Evolutionary conservation across 495 filamentous ascomycete genomes (phyloP), one percentile per base, ranked within the genome.

Genomic region (Cladorrhinum samala): DNA sequence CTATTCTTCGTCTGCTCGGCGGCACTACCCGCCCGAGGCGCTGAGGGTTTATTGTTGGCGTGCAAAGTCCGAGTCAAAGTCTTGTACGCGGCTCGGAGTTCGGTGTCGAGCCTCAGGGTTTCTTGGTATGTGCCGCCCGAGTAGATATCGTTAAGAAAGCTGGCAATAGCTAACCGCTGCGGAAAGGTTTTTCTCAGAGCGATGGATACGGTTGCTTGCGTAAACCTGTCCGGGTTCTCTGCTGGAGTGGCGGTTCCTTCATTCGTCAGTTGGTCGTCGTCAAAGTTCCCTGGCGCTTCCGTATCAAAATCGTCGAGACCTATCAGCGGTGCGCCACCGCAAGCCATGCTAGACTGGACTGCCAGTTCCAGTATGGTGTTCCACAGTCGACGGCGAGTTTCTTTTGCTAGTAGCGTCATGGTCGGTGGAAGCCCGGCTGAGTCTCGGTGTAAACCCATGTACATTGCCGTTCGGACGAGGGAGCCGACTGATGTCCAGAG

Each of bases 341-440:
- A 68, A 50, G 74, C 74, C 30, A 83, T 49, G 18, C 78, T 75
- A 1, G 77, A 63, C 48, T 82, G 75, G 3, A 83, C 56, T 3
- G 72, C 66, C 11, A 83, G 52, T 58, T 84, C 81, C 2, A 85
- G 55, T 18, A 83, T 79, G 1, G 81, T 82, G n/a, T 74, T 77
- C 82, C 82, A 85, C 13, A 85, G 64, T 19, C 81, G 73, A 27
- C 79, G 68, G n/a, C 79, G 75, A 71, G 84, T 80, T 58, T 85
- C 82, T 37, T 75, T 71, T 24, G 69, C 72, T 44, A 80, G 73
- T 14, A 64, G 25, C 1, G 50, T 56, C 21, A 52, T 60, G 9
- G 20, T 61, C 6, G 60, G 56, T 46, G 23, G 55, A 0, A 59
- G 58, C 7, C 55, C 52, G 0, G 63, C 39, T 1, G 60, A 50